These are phyloP conservation scores for Malassezia vespertilionis DNA, from an alignment of 1,284 basidiomycete genomes.

Conservation along the genomic window DNA sequence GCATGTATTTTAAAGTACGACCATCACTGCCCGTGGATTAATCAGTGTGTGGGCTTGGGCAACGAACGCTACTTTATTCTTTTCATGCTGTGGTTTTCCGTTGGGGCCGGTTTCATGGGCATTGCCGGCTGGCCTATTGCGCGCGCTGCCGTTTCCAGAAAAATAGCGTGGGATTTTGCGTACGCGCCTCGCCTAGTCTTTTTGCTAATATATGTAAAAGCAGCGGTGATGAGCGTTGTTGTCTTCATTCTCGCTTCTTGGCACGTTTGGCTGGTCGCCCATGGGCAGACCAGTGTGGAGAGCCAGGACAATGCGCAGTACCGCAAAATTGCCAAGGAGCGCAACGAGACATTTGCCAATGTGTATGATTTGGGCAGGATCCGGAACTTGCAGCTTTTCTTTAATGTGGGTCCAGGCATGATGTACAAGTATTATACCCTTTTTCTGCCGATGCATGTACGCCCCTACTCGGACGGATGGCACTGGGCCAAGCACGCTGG, in stretches of 20 bases:
- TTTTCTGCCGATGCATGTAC: slow-evolving; percentile 65
- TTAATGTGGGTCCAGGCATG: slow-evolving; percentile 62
- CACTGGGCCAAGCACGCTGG: slow-evolving; percentile 65
- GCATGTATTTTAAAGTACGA: slow-evolving; percentile 76
- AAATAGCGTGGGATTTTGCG: slow-evolving; percentile 55
- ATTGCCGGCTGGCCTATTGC: slow-evolving; percentile 19
- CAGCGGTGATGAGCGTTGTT: slow-evolving; percentile 61
- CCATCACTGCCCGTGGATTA: slow-evolving; percentile 64
- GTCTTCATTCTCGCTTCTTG: slow-evolving; percentile 68
- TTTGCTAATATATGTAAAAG: slow-evolving; percentile 57
- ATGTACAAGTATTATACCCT: slow-evolving; percentile 55
- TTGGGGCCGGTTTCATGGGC: slow-evolving; percentile 32
- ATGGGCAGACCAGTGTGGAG: slow-evolving; percentile 86
- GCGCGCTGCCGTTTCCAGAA: slow-evolving; percentile 14
- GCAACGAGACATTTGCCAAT: slow-evolving; percentile 64
- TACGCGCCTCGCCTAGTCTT: slow-evolving; percentile 61
- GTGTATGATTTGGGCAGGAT: slow-evolving; percentile 73
- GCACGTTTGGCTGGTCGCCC: slow-evolving; percentile 64
- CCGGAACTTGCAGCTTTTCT: slow-evolving; percentile 70
- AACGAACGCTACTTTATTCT: slow-evolving; percentile 93
- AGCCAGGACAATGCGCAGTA: slow-evolving; percentile 76
- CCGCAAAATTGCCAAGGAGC: slow-evolving; percentile 57
- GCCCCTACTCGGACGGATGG: slow-evolving; percentile 74
- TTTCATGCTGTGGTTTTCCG: slow-evolving; percentile 60
- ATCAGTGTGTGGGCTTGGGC: slow-evolving; percentile 83